A percentile compares a stretch with the other conserved stretches of the same genome.
phyloP scores from a whole-genome alignment of 306 rosid species.

The Gastrolobium villosum region DNA sequence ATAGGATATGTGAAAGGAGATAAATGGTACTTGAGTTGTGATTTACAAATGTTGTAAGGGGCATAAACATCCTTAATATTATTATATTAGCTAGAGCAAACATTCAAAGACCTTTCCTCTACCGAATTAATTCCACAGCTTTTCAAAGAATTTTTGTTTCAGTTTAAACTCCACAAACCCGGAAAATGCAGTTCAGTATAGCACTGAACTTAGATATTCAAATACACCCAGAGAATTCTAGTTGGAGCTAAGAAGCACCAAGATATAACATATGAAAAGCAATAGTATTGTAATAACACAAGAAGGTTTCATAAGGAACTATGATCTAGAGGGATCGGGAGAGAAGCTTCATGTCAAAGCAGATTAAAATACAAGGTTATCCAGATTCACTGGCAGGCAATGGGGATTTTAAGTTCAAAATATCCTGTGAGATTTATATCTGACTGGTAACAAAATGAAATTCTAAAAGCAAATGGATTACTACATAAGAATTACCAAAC shows the following conservation, averaged over 20 bases:
- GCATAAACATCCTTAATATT: too few species aligned
- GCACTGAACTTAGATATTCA: conserved; percentile 2
- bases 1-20: too few species aligned
- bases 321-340: conserved; percentile 32
- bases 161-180: neutral
- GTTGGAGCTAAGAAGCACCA: conserved; percentile 16
- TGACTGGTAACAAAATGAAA: neutral
- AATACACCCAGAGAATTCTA: conserved; percentile 7
- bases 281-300: neutral
- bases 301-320: conserved; percentile 17
- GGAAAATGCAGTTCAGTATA: conserved; percentile 1
- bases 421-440: conserved; percentile 6
- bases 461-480: neutral
- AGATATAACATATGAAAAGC: conserved; percentile 15
- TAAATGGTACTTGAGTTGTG: too few species aligned
- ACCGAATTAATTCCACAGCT: neutral
- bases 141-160: conserved; percentile 15
- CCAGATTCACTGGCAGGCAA: conserved; percentile 11
- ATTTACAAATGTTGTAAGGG: too few species aligned
- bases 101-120: neutral
- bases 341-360: conserved; percentile 26
- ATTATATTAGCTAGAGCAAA: neutral
- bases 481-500: neutral
- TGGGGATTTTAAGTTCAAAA: neutral
- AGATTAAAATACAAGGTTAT: conserved; percentile 1